phyloP scores from a whole-genome alignment of 1,284 basidiomycete genomes.

The Trichosporon ovoides region DNA sequence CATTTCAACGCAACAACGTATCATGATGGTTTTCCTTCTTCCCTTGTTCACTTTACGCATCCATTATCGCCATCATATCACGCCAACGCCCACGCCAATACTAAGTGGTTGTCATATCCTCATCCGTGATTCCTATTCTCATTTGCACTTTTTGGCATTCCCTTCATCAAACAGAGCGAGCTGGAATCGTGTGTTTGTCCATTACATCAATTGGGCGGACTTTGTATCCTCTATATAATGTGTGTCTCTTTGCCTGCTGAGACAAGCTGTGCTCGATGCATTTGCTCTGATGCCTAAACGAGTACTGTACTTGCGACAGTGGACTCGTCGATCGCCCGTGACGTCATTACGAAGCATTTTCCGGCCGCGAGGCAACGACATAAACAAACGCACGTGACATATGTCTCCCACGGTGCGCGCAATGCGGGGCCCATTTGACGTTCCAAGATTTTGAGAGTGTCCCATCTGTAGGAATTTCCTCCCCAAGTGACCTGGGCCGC shows the following conservation, averaged over 20 bases:
- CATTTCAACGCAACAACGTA: conserved; percentile 2
- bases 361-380: neutral
- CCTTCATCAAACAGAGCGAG: neutral
- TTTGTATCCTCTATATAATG: conserved; percentile 7
- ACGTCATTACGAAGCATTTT: neutral
- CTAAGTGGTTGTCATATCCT: neutral
- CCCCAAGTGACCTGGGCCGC: neutral
- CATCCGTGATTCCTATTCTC: neutral
- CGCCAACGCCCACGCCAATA: neutral
- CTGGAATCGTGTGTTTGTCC: conserved; percentile 1
- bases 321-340: neutral
- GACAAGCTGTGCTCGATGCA: conserved; percentile 4
- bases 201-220: neutral
- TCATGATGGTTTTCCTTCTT: neutral
- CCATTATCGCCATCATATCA: neutral
- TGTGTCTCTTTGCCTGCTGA: conserved; percentile 4
- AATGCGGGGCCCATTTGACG: neutral
- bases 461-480: neutral
- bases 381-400: neutral
- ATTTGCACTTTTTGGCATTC: conserved; percentile 1
- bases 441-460: neutral
- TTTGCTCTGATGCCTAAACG: neutral
- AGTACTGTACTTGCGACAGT: neutral
- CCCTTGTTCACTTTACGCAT: neutral
- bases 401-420: neutral